These are phyloP conservation scores for Fusarium circinatum DNA, from an alignment of 2,329 filamentous ascomycete genomes.

Conservation along the genomic window DNA sequence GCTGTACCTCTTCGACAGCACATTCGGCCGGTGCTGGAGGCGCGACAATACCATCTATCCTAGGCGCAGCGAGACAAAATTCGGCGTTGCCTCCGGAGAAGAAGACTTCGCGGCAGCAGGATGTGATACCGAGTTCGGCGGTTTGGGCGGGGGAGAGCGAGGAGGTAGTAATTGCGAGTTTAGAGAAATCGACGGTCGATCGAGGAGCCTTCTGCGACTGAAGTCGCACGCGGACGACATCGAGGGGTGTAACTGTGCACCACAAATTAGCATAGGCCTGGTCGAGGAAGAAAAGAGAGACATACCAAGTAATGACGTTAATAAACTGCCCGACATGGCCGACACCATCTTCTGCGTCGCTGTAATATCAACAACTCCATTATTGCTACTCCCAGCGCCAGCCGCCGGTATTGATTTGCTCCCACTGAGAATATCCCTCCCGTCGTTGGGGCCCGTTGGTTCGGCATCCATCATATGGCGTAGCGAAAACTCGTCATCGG, in stretches of 20 bases:
- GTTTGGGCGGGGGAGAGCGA: constrained; percentile 77
- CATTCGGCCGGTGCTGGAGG: constrained; percentile 70
- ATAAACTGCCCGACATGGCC: constrained; percentile 86
- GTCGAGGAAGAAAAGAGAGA: background rate
- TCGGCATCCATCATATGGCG: constrained; percentile 43
- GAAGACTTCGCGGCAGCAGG: constrained; percentile 97
- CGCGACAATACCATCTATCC: constrained; percentile 58
- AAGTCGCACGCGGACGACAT: constrained; percentile 93
- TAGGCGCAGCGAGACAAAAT: constrained; percentile 79
- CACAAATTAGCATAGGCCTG: constrained; percentile 7
- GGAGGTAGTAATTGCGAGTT: constrained; percentile 64
- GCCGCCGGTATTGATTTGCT: constrained; percentile 13
- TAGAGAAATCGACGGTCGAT: constrained; percentile 64
- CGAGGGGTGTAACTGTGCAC: constrained; percentile 84
- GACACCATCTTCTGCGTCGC: constrained; percentile 93
- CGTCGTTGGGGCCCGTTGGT: constrained; percentile 16
- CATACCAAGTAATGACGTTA: constrained; percentile 89
- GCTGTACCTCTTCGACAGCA: constrained; percentile 86
- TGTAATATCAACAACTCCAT: constrained; percentile 73
- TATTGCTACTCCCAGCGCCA: constrained; percentile 27
- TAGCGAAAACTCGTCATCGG: constrained; percentile 45
- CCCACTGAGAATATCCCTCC: constrained; percentile 7
- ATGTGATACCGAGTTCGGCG: constrained; percentile 86
- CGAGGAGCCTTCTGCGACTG: constrained; percentile 77
- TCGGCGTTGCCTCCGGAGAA: constrained; percentile 89